phyloP scores from a whole-genome alignment of 257 asterid genomes.

The Rhazya stricta region DNA sequence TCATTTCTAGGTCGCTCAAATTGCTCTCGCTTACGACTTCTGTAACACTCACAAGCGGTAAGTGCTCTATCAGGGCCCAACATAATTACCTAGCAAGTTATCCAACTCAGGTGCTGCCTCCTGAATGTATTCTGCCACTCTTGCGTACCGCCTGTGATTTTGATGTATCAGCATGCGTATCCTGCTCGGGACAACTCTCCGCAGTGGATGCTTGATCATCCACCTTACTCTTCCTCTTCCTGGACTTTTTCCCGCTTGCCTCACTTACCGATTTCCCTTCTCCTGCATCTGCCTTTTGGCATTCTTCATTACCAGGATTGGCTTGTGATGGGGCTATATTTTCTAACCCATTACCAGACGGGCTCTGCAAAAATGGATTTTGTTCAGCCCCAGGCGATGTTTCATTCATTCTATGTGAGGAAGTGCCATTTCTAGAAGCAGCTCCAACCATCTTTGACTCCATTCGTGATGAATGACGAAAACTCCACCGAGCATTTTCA shows the following conservation, averaged over 20 bases:
- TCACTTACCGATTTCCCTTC: slow-evolving; percentile 12
- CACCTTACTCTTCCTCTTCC: slow-evolving; percentile 24
- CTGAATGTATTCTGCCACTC: slow-evolving; percentile 30
- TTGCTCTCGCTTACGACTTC: neutral
- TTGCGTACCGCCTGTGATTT: slow-evolving; percentile 25
- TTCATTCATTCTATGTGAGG: slow-evolving; percentile 22
- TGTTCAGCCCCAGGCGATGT: slow-evolving; percentile 33
- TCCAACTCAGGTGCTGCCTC: slow-evolving; percentile 22
- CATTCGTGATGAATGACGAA: slow-evolving; percentile 45
- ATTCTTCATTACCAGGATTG: neutral
- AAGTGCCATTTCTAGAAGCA: slow-evolving; percentile 8
- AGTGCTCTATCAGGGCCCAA: neutral
- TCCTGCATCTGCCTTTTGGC: slow-evolving; percentile 3
- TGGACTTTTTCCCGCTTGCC: slow-evolving; percentile 24
- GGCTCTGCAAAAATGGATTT: slow-evolving; percentile 12
- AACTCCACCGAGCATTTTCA: slow-evolving; percentile 84
- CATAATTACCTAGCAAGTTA: neutral
- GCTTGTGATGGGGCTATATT: slow-evolving; percentile 18
- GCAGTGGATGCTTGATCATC: slow-evolving; percentile 20
- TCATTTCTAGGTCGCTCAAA: neutral
- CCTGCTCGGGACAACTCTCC: slow-evolving; percentile 16
- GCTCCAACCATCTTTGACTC: slow-evolving; percentile 24
- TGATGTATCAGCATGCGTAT: slow-evolving; percentile 15
- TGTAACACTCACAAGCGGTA: neutral
- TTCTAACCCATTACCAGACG: slow-evolving; percentile 20